Conservation (phyloP, 148 eudicot species). For the Agrostemma githago region DNA sequence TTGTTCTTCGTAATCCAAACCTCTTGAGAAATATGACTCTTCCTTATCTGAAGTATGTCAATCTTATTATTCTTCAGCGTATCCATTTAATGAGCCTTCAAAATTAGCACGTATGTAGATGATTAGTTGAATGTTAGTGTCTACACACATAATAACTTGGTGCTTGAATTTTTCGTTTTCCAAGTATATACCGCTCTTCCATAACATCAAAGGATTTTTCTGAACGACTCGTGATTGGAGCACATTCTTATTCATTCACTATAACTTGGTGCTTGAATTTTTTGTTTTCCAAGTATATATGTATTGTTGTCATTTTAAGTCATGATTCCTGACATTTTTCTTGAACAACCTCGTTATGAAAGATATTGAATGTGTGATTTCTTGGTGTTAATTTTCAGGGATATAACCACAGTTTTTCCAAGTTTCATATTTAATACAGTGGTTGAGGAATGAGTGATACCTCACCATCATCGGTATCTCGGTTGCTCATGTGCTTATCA, state of each 20-base stretch:
- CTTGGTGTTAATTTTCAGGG: slow-evolving; percentile 41
- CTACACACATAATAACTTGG: no score
- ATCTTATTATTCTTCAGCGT: slow-evolving; percentile 1
- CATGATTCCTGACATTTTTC: neutral
- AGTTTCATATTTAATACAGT: slow-evolving; percentile 77
- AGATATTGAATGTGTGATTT: neutral
- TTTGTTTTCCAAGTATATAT: no score
- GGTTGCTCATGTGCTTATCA: neutral
- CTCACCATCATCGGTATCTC: neutral
- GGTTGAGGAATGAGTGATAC: slow-evolving; percentile 49
- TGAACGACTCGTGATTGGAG: neutral
- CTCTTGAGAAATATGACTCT: slow-evolving; percentile 90
- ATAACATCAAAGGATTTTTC: neutral
- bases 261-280: no score
- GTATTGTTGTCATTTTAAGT: no score
- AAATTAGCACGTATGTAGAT: neutral
- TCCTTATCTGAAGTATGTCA: slow-evolving; percentile 71
- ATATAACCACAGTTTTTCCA: slow-evolving; percentile 65
- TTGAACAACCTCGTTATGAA: neutral
- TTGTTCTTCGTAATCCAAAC: slow-evolving; percentile 56
- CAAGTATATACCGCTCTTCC: neutral
- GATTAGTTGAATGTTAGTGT: no score
- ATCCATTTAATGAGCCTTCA: neutral
- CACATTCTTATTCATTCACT: neutral
- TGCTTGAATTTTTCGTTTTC: no score